Evolutionary conservation across 2,329 filamentous ascomycete species (phyloP), one percentile per base, ranked within the genome.

Genomic region (Ilyonectria mors-panacis): DNA sequence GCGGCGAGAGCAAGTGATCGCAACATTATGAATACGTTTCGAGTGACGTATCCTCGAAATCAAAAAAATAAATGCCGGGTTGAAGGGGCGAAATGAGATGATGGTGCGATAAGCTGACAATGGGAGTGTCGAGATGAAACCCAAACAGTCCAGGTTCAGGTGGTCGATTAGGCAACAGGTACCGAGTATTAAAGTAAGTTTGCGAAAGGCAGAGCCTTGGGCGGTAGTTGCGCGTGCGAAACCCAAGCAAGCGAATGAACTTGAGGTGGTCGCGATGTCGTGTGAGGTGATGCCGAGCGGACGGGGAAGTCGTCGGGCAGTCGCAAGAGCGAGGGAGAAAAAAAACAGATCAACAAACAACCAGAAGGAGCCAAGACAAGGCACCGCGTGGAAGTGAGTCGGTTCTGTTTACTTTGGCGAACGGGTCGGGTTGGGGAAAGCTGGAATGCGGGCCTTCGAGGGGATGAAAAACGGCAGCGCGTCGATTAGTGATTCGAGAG

Each of bases 11-110:
- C 75, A 35, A 77, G 68, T 48, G 78, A 79, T 62, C 65, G 75
- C 71, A 81, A 66, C 80, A 82, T 82, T 64, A 57, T 76, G 67
- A 68, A 68, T 64, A 59, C 63, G 47, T n/a, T 44, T 63, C 48
- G 56, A 67, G 30, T 55, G 26, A 30, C 35, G 23, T n/a, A 59
- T 28, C 33, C 23, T 51, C 33, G 39, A 35, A 53, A 23, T 23
- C 35, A 28, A 45, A 47, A 47, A 70, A 39, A 59, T 17, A 15
- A 35, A 33, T 64, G 51, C 17, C 45, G 37, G 33, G 42, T 64
- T 50, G 51, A 50, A 47, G 28, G 26, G 33, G 19, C 15, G 28
- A n/a, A 33, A 55, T 21, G 53, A 44, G 55, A 50, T 58, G 60
- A 42, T 56, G 61, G 51, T 59, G 39, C 23, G 26, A 26, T 56